Evolutionary conservation across 306 rosid species (phyloP).

Genomic region (Vigna angularis): DNA sequence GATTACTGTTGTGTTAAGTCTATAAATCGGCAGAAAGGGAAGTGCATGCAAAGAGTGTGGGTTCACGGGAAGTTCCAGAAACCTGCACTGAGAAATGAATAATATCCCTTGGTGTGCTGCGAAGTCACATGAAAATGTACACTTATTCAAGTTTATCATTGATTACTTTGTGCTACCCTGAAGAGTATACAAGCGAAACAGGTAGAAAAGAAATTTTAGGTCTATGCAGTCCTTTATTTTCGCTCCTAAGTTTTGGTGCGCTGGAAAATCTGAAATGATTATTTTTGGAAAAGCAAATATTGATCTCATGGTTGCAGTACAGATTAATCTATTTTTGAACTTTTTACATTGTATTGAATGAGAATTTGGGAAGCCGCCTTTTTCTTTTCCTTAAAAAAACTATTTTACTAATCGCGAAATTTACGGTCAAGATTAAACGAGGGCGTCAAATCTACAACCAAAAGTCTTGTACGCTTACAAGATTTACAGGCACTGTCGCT

Average conservation of each 20-base stretch:
- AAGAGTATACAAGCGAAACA: neutral
- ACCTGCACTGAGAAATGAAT: slow-evolving; percentile 51
- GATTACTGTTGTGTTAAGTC: slow-evolving; percentile 93
- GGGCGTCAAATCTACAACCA: neutral
- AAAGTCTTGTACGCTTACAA: neutral
- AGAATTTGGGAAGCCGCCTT: neutral
- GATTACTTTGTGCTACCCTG: neutral
- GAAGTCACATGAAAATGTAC: slow-evolving; percentile 6
- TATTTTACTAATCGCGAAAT: neutral
- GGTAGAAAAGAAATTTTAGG: neutral
- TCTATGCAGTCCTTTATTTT: slow-evolving; percentile 1
- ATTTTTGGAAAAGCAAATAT: slow-evolving; percentile 11
- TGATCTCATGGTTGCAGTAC: slow-evolving; percentile 11
- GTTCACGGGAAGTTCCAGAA: slow-evolving; percentile 95
- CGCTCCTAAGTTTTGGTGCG: slow-evolving; percentile 11
- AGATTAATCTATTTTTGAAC: neutral
- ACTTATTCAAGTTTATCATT: neutral
- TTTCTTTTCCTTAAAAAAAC: neutral
- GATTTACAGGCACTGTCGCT: neutral
- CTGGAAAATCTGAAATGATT: slow-evolving; percentile 5
- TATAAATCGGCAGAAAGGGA: slow-evolving; percentile 75
- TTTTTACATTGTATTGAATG: slow-evolving; percentile 4
- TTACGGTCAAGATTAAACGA: neutral
- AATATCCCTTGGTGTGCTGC: slow-evolving; percentile 17
- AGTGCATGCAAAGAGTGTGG: slow-evolving; percentile 92